These are phyloP conservation scores for Trichoderma gamsii DNA, from an alignment of 495 filamentous ascomycete genomes.

Conservation along the genomic window DNA sequence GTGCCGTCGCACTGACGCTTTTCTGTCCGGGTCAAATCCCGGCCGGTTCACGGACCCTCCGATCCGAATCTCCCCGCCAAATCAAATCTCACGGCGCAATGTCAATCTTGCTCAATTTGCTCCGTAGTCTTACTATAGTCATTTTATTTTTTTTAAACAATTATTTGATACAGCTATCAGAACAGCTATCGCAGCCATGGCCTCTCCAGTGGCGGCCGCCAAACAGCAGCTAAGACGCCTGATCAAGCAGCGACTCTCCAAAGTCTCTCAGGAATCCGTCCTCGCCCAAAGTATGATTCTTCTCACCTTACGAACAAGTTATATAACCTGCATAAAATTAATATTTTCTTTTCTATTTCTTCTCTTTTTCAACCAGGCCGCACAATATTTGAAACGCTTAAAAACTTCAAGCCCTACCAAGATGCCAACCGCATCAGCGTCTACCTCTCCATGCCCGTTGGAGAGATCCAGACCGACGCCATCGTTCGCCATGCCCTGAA, in stretches of 20 bases:
- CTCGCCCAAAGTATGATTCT: constrained; percentile 56
- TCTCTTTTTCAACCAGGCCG: constrained; percentile 41
- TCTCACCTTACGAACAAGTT: constrained; percentile 10
- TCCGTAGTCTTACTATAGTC: neutral
- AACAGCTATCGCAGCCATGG: constrained; percentile 23
- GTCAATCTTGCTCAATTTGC: neutral
- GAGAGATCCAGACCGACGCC: constrained; percentile 72
- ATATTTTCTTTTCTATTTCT: neutral
- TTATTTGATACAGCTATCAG: too few species aligned
- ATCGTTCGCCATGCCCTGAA: constrained; percentile 76
- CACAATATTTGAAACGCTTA: constrained; percentile 50
- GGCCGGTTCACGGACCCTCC: neutral
- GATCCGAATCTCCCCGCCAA: constrained; percentile 5
- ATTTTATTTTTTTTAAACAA: neutral
- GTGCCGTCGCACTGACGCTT: neutral
- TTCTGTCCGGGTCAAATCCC: neutral
- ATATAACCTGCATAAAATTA: neutral
- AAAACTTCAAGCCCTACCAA: constrained; percentile 52
- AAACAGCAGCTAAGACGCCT: constrained; percentile 68
- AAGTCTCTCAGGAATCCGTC: constrained; percentile 52
- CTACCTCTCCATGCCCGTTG: constrained; percentile 85
- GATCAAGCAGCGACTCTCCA: constrained; percentile 58
- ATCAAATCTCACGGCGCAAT: neutral
- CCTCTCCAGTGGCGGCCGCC: constrained; percentile 48
- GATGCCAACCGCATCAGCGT: constrained; percentile 70